Evolutionary conservation across 1,139 yeast genomes (phyloP).

Genomic region (Keqinozyma sinolaborantium): DNA sequence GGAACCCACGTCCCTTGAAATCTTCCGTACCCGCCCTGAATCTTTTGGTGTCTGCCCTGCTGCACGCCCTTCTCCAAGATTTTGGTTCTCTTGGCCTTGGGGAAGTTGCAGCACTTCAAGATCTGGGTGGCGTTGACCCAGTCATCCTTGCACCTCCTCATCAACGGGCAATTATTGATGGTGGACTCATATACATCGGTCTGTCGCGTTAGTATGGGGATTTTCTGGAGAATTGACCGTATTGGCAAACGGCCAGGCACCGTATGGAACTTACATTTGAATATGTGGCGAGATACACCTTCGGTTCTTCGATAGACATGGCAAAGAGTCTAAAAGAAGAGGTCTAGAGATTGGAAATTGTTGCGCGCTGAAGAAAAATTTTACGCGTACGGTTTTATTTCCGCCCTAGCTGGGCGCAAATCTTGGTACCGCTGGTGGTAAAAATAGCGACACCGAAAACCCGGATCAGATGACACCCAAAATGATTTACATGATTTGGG

Average conservation of each 20-base stretch:
- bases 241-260: too few species aligned
- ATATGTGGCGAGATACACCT: conserved; percentile 25
- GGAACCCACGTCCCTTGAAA: conserved; percentile 99
- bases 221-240: neutral
- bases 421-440: too few species aligned
- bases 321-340: neutral
- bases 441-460: too few species aligned
- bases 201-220: conserved; percentile 10
- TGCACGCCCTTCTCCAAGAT: conserved; percentile 91
- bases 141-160: conserved; percentile 87
- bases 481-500: too few species aligned
- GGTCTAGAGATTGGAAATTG: neutral
- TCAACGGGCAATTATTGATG: conserved; percentile 79
- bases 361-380: neutral
- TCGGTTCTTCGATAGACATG: conserved; percentile 17
- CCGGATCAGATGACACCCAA: too few species aligned
- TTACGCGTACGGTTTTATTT: neutral
- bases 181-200: conserved; percentile 82
- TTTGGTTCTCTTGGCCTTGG: conserved; percentile 90
- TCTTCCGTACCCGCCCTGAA: conserved; percentile 96
- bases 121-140: conserved; percentile 99
- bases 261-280: conserved; percentile 27
- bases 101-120: conserved; percentile 88
- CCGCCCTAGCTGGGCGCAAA: too few species aligned
- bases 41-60: conserved; percentile 82